A percentile compares a stretch with the other conserved stretches of the same genome.
Evolutionary conservation across 208 protist genomes (phyloP).

Genomic region (Trypanosoma platydactyli): DNA sequence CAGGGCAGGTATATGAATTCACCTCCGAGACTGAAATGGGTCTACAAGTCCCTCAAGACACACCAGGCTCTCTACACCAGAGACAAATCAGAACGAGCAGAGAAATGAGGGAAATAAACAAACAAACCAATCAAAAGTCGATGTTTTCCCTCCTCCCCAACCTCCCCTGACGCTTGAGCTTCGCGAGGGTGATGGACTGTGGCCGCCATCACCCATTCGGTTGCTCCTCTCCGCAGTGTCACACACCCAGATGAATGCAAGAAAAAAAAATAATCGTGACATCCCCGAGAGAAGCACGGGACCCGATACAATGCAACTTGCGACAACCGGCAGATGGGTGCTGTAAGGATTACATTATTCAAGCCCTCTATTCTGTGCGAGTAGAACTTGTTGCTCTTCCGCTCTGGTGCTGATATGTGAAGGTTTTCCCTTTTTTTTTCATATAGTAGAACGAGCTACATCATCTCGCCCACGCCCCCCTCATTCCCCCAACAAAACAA

Average conservation of each 20-base stretch:
- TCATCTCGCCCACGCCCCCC: no score
- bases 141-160: no score
- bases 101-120: neutral
- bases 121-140: neutral
- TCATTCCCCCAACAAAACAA: slow-evolving; percentile 5
- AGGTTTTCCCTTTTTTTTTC: slow-evolving; percentile 13
- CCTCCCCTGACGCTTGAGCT: slow-evolving; percentile 1
- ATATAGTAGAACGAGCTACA: slow-evolving; percentile 9
- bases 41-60: no score
- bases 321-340: slow-evolving; percentile 17
- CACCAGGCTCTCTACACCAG: no score
- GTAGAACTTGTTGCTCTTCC: neutral
- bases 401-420: slow-evolving; percentile 1
- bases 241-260: neutral
- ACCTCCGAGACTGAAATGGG: no score
- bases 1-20: no score
- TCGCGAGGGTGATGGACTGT: no score
- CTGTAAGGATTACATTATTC: neutral
- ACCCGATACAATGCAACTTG: neutral
- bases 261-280: neutral
- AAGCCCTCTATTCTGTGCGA: neutral
- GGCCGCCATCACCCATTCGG: slow-evolving; percentile 2
- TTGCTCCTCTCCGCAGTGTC: neutral
- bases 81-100: neutral
- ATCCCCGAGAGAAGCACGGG: slow-evolving; percentile 1